These are phyloP conservation scores for Musa acuminata DNA, from an alignment of 176 grass and related monocot genomes.

Conservation along the genomic window DNA sequence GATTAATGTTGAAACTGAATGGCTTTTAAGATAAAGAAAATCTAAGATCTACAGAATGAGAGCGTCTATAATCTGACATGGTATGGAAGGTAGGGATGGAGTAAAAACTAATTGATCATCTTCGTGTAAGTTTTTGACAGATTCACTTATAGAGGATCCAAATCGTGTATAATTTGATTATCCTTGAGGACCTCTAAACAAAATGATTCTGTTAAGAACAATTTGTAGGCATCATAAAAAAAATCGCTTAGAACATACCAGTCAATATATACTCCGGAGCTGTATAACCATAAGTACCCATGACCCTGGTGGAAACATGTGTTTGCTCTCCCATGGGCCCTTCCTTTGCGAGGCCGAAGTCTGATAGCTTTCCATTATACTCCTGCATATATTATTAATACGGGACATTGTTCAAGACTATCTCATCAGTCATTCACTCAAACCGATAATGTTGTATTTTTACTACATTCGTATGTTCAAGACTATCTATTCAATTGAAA, in stretches of 20 bases:
- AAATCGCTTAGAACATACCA: slow-evolving; percentile 30
- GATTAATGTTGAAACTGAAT: too few relatives aligned
- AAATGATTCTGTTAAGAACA: not conserved
- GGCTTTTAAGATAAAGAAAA: too few relatives aligned
- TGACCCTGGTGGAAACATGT: slow-evolving; percentile 87
- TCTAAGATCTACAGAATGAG: too few relatives aligned
- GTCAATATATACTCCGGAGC: slow-evolving; percentile 98
- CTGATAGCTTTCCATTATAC: slow-evolving; percentile 94
- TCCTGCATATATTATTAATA: slow-evolving; percentile 32
- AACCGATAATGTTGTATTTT: not conserved
- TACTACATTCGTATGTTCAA: not conserved
- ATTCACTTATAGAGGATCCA: too few relatives aligned
- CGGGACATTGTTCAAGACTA: not conserved
- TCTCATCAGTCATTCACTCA: not conserved
- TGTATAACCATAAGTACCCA: slow-evolving; percentile 94
- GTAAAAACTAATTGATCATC: too few relatives aligned
- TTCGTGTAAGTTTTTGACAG: too few relatives aligned
- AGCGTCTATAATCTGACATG: too few relatives aligned
- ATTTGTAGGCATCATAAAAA: not conserved
- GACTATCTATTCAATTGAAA: too few relatives aligned
- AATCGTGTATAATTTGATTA: not conserved
- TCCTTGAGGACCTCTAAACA: not conserved
- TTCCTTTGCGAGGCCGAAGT: slow-evolving; percentile 92
- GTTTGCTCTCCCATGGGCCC: slow-evolving; percentile 96
- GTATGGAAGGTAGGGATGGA: too few relatives aligned